These are phyloP conservation scores for Salvia rosmarinus DNA, from an alignment of 257 asterid species.

Conservation along the genomic window DNA sequence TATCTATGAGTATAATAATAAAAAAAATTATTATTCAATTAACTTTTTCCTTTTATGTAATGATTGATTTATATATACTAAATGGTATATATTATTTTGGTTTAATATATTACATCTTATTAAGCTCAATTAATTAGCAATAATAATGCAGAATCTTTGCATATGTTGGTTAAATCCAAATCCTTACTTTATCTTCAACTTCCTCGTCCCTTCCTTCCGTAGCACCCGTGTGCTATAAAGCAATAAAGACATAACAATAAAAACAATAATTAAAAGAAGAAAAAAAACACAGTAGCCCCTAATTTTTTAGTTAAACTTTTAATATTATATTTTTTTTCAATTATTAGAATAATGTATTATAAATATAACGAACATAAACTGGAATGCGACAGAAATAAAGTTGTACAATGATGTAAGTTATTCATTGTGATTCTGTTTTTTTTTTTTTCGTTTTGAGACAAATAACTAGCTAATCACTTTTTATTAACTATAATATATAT, in stretches of 20 bases:
- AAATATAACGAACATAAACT: no score
- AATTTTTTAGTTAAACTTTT: background rate
- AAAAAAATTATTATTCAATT: background rate
- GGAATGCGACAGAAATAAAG: no score
- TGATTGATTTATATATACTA: background rate
- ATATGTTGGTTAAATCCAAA: background rate
- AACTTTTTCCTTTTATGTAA: background rate
- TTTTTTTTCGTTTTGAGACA: no score
- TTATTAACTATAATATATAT: no score
- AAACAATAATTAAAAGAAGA: background rate
- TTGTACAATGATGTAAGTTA: no score
- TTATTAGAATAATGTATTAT: no score
- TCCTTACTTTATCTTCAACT: slow-evolving; percentile 29
- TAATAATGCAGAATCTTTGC: slow-evolving; percentile 19
- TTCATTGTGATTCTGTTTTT: no score
- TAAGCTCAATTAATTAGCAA: background rate
- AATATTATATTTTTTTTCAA: no score
- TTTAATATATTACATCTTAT: background rate
- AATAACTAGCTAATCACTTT: no score
- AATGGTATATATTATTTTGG: no score
- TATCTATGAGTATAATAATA: no score
- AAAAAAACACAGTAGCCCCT: background rate
- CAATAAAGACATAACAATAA: background rate
- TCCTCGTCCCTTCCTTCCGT: slow-evolving; percentile 28
- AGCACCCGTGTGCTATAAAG: slow-evolving; percentile 6